Evolutionary conservation across 2,329 filamentous ascomycete species (phyloP).

Genomic region (Paracamarosporium sp.): DNA sequence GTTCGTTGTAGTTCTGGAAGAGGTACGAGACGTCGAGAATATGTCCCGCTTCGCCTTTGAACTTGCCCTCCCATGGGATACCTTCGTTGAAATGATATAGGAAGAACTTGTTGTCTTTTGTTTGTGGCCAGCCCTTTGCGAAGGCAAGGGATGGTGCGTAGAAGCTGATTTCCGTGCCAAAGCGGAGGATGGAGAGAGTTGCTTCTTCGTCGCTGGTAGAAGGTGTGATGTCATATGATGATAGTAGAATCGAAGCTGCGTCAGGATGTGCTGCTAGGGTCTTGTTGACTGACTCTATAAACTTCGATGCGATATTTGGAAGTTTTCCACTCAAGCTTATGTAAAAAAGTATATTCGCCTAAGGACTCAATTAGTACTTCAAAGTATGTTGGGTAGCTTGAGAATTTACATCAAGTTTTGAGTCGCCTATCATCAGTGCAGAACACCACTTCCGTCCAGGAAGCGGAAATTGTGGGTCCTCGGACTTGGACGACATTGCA

Average conservation of each 20-base stretch:
- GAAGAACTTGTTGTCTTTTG: slow-evolving; percentile 33
- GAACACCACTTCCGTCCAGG: slow-evolving; percentile 55
- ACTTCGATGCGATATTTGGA: slow-evolving; percentile 40
- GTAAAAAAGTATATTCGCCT: slow-evolving; percentile 37
- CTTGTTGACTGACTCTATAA: slow-evolving; percentile 40
- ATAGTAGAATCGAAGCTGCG: slow-evolving; percentile 34
- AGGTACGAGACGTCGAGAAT: slow-evolving; percentile 42
- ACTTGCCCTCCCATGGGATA: slow-evolving; percentile 44
- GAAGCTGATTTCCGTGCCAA: slow-evolving; percentile 56
- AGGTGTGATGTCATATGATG: slow-evolving; percentile 49
- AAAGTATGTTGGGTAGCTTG: background rate
- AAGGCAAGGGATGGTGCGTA: slow-evolving; percentile 52
- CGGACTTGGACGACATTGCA: slow-evolving; percentile 28
- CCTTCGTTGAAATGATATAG: slow-evolving; percentile 44
- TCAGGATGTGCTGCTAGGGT: slow-evolving; percentile 33
- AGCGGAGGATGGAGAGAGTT: slow-evolving; percentile 50
- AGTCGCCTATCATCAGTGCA: slow-evolving; percentile 57
- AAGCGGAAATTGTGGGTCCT: slow-evolving; percentile 33
- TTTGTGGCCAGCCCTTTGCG: slow-evolving; percentile 45
- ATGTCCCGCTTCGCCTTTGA: slow-evolving; percentile 41
- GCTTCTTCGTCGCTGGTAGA: slow-evolving; percentile 50
- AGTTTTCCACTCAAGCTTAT: slow-evolving; percentile 31
- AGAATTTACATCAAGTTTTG: slow-evolving; percentile 52
- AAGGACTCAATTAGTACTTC: background rate
- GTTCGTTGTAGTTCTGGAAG: slow-evolving; percentile 43